Conservation (phyloP, 495 filamentous ascomycete genomes). For the Extremus antarcticus region DNA sequence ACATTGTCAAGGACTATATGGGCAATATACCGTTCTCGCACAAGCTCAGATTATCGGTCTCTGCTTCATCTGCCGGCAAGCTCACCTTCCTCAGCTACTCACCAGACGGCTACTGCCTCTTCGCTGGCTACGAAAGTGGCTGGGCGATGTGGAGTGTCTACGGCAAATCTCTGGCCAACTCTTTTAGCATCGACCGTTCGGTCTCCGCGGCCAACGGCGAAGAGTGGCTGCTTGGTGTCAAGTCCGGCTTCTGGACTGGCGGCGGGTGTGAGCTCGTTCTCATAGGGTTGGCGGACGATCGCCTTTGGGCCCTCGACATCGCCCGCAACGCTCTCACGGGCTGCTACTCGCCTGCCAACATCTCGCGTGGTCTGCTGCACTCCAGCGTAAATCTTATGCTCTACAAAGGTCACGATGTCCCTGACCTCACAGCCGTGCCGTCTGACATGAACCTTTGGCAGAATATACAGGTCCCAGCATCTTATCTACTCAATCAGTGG, state of each 20-base stretch:
- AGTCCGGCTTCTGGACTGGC: conserved; percentile 71
- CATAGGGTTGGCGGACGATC: conserved; percentile 54
- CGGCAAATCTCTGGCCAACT: conserved; percentile 74
- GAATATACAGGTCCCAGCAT: conserved; percentile 71
- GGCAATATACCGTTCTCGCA: conserved; percentile 92
- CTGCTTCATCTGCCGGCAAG: conserved; percentile 50
- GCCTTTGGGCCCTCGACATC: conserved; percentile 82
- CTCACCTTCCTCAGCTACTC: conserved; percentile 76
- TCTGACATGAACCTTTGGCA: conserved; percentile 92
- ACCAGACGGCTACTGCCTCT: conserved; percentile 91
- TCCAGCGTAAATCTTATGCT: conserved; percentile 77
- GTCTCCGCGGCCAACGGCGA: conserved; percentile 60
- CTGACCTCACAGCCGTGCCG: conserved; percentile 80
- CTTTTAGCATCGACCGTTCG: conserved; percentile 57
- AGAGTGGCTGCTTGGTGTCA: conserved; percentile 66
- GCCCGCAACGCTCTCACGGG: conserved; percentile 82
- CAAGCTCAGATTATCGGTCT: conserved; percentile 54
- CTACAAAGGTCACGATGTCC: conserved; percentile 84
- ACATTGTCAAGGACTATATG: conserved; percentile 82
- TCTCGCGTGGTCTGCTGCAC: conserved; percentile 78
- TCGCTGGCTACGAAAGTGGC: conserved; percentile 84
- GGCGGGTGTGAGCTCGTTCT: conserved; percentile 79
- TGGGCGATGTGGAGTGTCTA: conserved; percentile 98
- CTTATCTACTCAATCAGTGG: conserved; percentile 83
- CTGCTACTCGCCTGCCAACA: conserved; percentile 81